These are phyloP conservation scores for Capsicum baccatum DNA, from an alignment of 257 asterid genomes.

Conservation along the genomic window DNA sequence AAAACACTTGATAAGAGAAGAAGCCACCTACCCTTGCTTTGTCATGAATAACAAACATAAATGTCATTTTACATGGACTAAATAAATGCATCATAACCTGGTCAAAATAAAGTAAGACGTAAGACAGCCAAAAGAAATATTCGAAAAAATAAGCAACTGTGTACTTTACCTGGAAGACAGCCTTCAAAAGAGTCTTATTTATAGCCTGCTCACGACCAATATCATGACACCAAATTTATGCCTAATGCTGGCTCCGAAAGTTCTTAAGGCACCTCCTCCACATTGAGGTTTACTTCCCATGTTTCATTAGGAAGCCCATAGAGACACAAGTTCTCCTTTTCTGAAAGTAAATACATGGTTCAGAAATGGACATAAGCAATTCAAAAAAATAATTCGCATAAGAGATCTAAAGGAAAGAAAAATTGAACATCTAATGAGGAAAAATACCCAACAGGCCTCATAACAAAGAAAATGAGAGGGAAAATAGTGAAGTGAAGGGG, in stretches of 20 bases:
- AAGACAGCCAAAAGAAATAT: too few relatives aligned
- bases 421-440: conserved; percentile 8
- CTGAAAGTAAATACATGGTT: conserved; percentile 38
- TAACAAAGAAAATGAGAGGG: not conserved
- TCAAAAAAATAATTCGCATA: not conserved
- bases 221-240: conserved; percentile 53
- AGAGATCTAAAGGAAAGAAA: not conserved
- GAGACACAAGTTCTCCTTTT: conserved; percentile 90
- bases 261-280: conserved; percentile 95
- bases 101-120: too few relatives aligned
- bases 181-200: too few relatives aligned
- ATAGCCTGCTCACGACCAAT: too few relatives aligned
- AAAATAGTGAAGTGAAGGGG: not conserved
- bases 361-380: not conserved
- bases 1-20: conserved; percentile 16
- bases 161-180: too few relatives aligned
- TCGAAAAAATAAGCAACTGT: too few relatives aligned
- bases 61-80: too few relatives aligned
- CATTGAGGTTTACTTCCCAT: conserved; percentile 92
- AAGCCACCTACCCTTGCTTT: not conserved
- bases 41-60: too few relatives aligned
- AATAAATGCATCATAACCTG: too few relatives aligned
- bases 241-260: conserved; percentile 98
- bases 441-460: not conserved
- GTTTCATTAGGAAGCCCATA: conserved; percentile 88